Percentiles rank a stretch among this genome's conserved stretches.
These are phyloP conservation scores for Bryoglossum gracile DNA, from an alignment of 495 filamentous ascomycete species.

Conservation along the genomic window DNA sequence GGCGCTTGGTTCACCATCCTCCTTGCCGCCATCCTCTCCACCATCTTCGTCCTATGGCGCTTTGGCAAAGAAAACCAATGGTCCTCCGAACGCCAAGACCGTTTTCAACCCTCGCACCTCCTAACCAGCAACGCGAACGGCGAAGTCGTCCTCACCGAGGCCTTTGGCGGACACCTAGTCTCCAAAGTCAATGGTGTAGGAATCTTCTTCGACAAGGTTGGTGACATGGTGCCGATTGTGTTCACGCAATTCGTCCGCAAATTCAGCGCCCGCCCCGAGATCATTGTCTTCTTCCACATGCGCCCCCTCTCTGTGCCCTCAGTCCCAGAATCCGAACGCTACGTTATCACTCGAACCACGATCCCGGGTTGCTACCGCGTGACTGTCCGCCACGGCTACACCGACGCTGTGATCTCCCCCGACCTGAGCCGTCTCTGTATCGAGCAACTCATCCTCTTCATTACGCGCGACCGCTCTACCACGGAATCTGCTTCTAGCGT, in stretches of 20 bases:
- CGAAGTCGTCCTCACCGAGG: slow-evolving; percentile 27
- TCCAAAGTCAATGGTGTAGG: slow-evolving; percentile 45
- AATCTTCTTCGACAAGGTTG: slow-evolving; percentile 62
- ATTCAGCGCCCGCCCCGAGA: slow-evolving; percentile 49
- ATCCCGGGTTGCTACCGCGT: slow-evolving; percentile 57
- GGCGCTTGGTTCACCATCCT: slow-evolving; percentile 71
- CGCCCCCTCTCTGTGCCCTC: slow-evolving; percentile 48
- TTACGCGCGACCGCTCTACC: slow-evolving; percentile 33
- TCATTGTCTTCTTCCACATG: slow-evolving; percentile 56
- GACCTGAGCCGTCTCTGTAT: slow-evolving; percentile 53
- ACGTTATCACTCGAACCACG: slow-evolving; percentile 32
- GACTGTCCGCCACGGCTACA: slow-evolving; percentile 63
- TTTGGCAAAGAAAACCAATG: slow-evolving; percentile 71
- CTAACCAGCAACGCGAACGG: slow-evolving; percentile 27
- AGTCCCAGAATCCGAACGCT: slow-evolving; percentile 36
- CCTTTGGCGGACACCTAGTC: slow-evolving; percentile 40
- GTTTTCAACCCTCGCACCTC: slow-evolving; percentile 42
- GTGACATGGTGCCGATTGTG: slow-evolving; percentile 45
- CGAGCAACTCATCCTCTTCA: slow-evolving; percentile 48
- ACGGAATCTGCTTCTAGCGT: slow-evolving; percentile 14
- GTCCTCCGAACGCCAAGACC: slow-evolving; percentile 55
- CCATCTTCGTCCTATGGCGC: slow-evolving; percentile 62
- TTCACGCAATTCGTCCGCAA: slow-evolving; percentile 60
- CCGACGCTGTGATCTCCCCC: slow-evolving; percentile 56
- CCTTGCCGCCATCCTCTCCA: slow-evolving; percentile 49